A percentile compares a stretch with the other conserved stretches of the same genome.
These are phyloP conservation scores for Cutaneotrichosporon cyanovorans DNA, from an alignment of 1,284 basidiomycete species.

Conservation along the genomic window DNA sequence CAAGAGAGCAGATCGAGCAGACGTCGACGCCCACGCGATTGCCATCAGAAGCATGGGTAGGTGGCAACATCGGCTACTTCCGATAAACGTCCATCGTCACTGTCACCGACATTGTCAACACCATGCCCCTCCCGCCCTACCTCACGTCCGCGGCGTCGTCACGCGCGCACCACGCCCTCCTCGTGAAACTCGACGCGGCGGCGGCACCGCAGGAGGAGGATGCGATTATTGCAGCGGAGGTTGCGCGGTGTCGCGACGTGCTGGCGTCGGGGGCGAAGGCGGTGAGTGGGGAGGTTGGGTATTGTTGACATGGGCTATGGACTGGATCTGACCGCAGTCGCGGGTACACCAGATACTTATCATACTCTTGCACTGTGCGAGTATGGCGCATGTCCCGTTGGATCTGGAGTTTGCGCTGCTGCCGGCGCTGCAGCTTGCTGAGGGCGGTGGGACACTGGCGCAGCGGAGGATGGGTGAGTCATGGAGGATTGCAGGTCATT, in stretches of 20 bases:
- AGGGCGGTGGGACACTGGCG: constrained; percentile 25
- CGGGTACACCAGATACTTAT: constrained; percentile 29
- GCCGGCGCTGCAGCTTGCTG: constrained; percentile 37
- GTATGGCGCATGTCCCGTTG: constrained; percentile 9
- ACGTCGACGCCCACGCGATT: no score
- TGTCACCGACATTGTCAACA: no score
- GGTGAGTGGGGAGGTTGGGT: constrained; percentile 21
- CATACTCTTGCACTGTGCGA: constrained; percentile 31
- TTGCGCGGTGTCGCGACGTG: constrained; percentile 16
- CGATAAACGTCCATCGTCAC: no score
- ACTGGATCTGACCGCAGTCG: no score
- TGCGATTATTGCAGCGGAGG: constrained; percentile 19
- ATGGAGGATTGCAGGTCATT: no score
- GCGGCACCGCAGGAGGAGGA: constrained; percentile 27
- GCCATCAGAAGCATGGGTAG: no score
- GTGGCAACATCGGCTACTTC: no score
- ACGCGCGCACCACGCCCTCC: constrained; percentile 35
- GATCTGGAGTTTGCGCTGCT: constrained; percentile 33
- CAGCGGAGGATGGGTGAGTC: constrained; percentile 33
- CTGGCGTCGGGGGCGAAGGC: constrained; percentile 13
- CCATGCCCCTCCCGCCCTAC: constrained; percentile 32
- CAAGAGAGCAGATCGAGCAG: no score
- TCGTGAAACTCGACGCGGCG: constrained; percentile 28
- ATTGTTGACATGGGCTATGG: no score
- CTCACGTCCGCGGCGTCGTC: constrained; percentile 39